Percentiles rank a stretch among this genome's conserved stretches.
These are phyloP conservation scores for Citrus unshiu DNA, from an alignment of 345 rosid genomes.

Conservation along the genomic window DNA sequence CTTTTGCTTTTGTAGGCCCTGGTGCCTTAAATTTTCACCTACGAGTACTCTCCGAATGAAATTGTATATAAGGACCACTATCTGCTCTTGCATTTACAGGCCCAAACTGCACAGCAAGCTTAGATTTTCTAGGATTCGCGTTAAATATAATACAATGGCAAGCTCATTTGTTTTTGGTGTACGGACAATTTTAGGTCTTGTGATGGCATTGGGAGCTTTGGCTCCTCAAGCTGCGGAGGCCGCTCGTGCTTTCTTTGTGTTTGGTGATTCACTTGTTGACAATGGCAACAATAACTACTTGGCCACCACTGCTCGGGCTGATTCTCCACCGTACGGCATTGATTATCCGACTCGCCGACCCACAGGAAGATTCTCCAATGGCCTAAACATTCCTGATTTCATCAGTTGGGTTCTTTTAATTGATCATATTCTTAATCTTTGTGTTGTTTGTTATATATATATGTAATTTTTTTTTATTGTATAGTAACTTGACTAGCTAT, in stretches of 20 bases:
- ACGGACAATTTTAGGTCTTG: constrained; percentile 5
- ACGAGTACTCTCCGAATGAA: background rate
- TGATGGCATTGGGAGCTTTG: constrained; percentile 10
- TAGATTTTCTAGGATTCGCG: background rate
- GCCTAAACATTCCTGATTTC: constrained; percentile 84
- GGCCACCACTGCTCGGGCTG: constrained; percentile 77
- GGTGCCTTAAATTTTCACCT: background rate
- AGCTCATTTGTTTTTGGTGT: background rate
- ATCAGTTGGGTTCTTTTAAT: constrained; percentile 39
- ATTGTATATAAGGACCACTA: constrained; percentile 5
- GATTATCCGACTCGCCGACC: constrained; percentile 68
- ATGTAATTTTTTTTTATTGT: no score
- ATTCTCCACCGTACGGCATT: constrained; percentile 74
- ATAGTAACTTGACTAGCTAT: background rate
- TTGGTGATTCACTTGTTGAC: constrained; percentile 77
- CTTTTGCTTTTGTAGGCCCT: constrained; percentile 17
- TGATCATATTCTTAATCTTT: background rate
- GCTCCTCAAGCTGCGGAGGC: constrained; percentile 30
- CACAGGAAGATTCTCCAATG: constrained; percentile 88
- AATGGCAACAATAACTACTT: constrained; percentile 77
- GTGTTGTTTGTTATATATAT: background rate
- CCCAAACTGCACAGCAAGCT: background rate
- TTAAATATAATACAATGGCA: constrained; percentile 14
- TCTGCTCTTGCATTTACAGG: background rate
- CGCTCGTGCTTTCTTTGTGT: constrained; percentile 49